Conservation (phyloP, 352 stramenopile species). For the Thraustochytrium striatum region DNA sequence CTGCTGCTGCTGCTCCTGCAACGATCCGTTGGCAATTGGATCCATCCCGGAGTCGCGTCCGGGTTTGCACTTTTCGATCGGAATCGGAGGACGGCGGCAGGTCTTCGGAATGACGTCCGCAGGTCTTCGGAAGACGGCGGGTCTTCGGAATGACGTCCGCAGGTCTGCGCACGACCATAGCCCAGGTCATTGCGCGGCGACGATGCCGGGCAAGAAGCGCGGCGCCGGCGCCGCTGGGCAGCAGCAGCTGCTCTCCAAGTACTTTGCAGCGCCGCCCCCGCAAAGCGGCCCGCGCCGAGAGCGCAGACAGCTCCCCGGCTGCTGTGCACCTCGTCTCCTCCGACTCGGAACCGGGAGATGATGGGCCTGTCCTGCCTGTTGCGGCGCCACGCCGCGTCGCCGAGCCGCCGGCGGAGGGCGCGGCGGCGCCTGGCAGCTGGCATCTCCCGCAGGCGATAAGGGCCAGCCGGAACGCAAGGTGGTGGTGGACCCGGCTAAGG, state of each 20-base stretch:
- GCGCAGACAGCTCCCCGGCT: background rate
- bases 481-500: background rate
- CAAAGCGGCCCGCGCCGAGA: background rate
- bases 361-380: background rate
- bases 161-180: too few relatives aligned
- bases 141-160: too few relatives aligned
- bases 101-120: too few relatives aligned
- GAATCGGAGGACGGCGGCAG: too few relatives aligned
- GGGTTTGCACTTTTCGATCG: too few relatives aligned
- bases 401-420: background rate
- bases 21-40: too few relatives aligned
- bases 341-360: background rate
- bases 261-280: background rate
- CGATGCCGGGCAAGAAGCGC: too few relatives aligned
- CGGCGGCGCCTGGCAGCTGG: background rate
- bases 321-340: background rate
- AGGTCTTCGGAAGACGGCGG: too few relatives aligned
- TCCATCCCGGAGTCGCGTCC: too few relatives aligned
- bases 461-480: background rate
- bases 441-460: background rate
- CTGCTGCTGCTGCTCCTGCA: too few relatives aligned
- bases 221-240: too few relatives aligned
- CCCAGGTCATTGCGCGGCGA: too few relatives aligned
- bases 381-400: background rate
- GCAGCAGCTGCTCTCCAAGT: conserved; percentile 40